A percentile compares a stretch with the other conserved stretches of the same genome.
phyloP scores from a whole-genome alignment of 805 yeast species.

The Metschnikowia matae region DNA sequence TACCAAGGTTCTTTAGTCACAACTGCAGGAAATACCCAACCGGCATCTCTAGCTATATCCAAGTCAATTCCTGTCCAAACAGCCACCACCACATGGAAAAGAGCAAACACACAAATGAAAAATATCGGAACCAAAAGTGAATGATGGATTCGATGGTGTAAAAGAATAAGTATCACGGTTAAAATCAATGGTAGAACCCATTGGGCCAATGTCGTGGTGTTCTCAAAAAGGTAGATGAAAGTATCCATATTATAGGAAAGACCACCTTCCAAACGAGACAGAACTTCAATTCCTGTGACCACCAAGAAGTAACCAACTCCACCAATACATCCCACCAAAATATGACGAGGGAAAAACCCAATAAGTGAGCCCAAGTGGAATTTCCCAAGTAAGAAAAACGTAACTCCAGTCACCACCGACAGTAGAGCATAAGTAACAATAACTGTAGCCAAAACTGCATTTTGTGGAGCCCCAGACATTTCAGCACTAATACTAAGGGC shows the following conservation, averaged over 20 bases:
- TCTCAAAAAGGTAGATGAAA: constrained; percentile 46
- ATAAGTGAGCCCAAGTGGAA: constrained; percentile 79
- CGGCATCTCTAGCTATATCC: constrained; percentile 57
- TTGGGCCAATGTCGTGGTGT: constrained; percentile 27
- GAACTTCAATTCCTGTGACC: constrained; percentile 87
- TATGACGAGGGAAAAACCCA: constrained; percentile 94
- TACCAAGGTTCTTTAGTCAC: constrained; percentile 82
- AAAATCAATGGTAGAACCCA: constrained; percentile 71
- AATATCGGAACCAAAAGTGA: constrained; percentile 78
- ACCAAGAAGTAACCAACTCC: constrained; percentile 94
- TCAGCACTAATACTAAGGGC: constrained; percentile 63
- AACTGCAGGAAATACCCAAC: constrained; percentile 81
- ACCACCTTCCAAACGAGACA: constrained; percentile 76
- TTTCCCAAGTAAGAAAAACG: constrained; percentile 73
- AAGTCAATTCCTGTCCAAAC: constrained; percentile 64
- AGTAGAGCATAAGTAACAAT: constrained; percentile 80
- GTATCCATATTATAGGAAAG: constrained; percentile 61
- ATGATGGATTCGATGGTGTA: constrained; percentile 54
- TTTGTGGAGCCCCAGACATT: constrained; percentile 42
- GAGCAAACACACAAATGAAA: constrained; percentile 64
- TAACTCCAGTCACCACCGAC: constrained; percentile 80
- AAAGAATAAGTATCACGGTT: constrained; percentile 54
- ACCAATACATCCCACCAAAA: constrained; percentile 94
- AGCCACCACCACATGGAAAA: constrained; percentile 66
- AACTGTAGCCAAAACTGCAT: constrained; percentile 74